These are phyloP conservation scores for Mrakia blollopis DNA, from an alignment of 768 basidiomycete species.

Conservation along the genomic window DNA sequence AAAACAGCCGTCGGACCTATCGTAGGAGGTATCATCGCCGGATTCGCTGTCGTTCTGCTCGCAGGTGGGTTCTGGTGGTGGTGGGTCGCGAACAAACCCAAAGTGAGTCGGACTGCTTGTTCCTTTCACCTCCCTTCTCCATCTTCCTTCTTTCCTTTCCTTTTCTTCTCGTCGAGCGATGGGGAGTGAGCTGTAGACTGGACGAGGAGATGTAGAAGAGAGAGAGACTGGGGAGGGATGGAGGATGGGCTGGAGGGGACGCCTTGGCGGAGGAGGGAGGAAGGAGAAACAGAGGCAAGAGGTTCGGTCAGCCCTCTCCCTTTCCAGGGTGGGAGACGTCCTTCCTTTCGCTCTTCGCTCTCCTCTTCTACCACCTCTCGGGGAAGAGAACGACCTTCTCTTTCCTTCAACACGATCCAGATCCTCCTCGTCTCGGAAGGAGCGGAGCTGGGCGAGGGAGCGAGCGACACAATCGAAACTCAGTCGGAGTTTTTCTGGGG, in stretches of 20 bases:
- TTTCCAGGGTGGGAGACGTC: neutral
- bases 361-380: neutral
- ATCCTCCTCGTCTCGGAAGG: too few relatives aligned
- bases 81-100: slow-evolving; percentile 29
- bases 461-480: neutral
- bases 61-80: slow-evolving; percentile 24
- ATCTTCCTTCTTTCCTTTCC: neutral
- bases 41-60: slow-evolving; percentile 16
- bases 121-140: neutral
- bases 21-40: slow-evolving; percentile 20
- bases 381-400: neutral
- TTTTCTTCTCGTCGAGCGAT: neutral
- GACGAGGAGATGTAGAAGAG: neutral
- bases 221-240: neutral
- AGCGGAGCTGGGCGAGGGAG: neutral
- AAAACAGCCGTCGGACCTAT: slow-evolving; percentile 19
- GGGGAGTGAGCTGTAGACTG: too few relatives aligned
- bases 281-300: too few relatives aligned
- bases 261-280: too few relatives aligned
- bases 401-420: neutral
- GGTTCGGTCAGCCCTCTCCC: neutral
- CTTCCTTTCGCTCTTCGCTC: neutral
- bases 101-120: too few relatives aligned
- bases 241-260: neutral
- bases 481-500: slow-evolving; percentile 2